These are phyloP conservation scores for Calophaca sinica DNA, from an alignment of 306 rosid species.

Conservation along the genomic window DNA sequence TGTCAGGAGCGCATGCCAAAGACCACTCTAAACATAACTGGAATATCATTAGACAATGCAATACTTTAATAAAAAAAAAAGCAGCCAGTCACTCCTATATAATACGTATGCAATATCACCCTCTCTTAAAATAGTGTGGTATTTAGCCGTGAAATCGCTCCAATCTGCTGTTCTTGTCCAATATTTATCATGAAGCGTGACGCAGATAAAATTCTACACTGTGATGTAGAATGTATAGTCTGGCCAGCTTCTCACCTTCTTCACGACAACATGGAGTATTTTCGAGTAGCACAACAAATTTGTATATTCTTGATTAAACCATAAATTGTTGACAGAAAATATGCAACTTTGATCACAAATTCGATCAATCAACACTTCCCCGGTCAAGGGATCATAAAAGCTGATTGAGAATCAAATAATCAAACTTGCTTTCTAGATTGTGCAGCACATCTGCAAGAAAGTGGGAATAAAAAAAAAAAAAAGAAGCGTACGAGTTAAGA, in stretches of 20 bases:
- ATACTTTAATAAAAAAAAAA: constrained; percentile 6
- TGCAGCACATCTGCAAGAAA: constrained; percentile 46
- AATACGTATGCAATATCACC: constrained; percentile 57
- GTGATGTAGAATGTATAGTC: constrained; percentile 17
- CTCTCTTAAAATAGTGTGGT: constrained; percentile 46
- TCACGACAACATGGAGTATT: constrained; percentile 28
- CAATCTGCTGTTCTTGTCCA: constrained; percentile 25
- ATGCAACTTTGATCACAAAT: constrained; percentile 13
- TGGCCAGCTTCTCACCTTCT: constrained; percentile 39
- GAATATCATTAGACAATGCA: constrained; percentile 24
- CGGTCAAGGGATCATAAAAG: constrained; percentile 28
- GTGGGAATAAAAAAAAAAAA: constrained; percentile 1
- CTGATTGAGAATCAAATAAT: constrained; percentile 37
- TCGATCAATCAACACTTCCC: constrained; percentile 14
- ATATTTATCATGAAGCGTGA: constrained; percentile 21
- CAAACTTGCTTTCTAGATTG: constrained; percentile 44
- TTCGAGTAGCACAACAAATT: constrained; percentile 30
- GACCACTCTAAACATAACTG: constrained; percentile 35
- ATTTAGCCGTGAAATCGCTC: constrained; percentile 40
- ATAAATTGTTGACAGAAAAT: constrained; percentile 2
- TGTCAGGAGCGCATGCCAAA: constrained; percentile 17
- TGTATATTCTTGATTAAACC: constrained; percentile 34
- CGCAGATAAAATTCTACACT: constrained; percentile 41
- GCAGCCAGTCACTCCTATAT: constrained; percentile 46
- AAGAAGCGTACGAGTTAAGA: constrained; percentile 24